Conservation (phyloP, 2,329 filamentous ascomycete species). For the Exophiala oligosperma region DNA sequence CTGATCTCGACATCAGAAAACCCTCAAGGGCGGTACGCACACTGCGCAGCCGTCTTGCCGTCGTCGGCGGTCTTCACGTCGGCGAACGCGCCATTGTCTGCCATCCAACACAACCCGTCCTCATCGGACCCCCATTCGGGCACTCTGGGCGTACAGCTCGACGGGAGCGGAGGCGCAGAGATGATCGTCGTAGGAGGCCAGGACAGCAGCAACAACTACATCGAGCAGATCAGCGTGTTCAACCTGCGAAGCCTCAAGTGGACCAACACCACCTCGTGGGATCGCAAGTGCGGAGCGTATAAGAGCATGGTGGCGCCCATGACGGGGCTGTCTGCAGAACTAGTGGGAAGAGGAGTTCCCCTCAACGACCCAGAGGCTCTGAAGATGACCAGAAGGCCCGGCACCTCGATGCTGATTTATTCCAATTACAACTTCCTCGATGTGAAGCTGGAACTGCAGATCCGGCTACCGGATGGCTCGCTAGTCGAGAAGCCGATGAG, state of each 20-base stretch:
- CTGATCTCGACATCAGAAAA: conserved; percentile 73
- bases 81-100: conserved; percentile 76
- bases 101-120: conserved; percentile 84
- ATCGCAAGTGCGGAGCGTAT: conserved; percentile 93
- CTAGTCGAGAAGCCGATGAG: conserved; percentile 88
- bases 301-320: conserved; percentile 91
- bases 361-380: conserved; percentile 19
- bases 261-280: conserved; percentile 84
- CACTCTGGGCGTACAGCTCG: conserved; percentile 80
- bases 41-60: conserved; percentile 89
- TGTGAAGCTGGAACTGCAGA: conserved; percentile 91
- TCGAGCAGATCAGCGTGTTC: conserved; percentile 98
- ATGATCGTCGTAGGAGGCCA: conserved; percentile 98
- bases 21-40: conserved; percentile 92
- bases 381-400: conserved; percentile 33
- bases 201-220: conserved; percentile 97
- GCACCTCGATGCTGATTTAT: conserved; percentile 85
- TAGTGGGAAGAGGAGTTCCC: conserved; percentile 26
- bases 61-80: conserved; percentile 87
- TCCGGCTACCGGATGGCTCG: conserved; percentile 79
- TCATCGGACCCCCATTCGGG: conserved; percentile 84
- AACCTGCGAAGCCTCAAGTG: conserved; percentile 93
- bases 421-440: conserved; percentile 99
- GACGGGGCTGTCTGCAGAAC: conserved; percentile 38
- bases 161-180: conserved; percentile 88